A percentile compares a stretch with the other conserved stretches of the same genome.
Conservation (phyloP, 208 protist species). For the Trypanosoma lewisi region DNA sequence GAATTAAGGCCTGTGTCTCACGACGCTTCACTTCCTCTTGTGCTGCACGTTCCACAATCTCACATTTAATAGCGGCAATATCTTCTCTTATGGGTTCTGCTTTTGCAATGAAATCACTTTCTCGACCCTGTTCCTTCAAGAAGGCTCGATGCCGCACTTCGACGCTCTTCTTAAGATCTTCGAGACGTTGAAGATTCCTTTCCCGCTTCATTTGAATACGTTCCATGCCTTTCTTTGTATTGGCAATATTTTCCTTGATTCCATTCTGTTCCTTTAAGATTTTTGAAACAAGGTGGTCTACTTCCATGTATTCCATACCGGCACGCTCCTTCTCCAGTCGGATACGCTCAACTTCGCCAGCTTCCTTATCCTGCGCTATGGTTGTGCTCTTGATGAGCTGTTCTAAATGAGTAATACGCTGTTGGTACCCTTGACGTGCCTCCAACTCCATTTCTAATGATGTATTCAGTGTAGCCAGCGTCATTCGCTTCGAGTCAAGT, state of each 20-base stretch:
- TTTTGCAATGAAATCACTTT: conserved; percentile 68
- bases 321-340: conserved; percentile 73
- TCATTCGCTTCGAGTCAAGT: conserved; percentile 80
- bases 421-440: conserved; percentile 64
- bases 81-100: conserved; percentile 49
- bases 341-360: conserved; percentile 58
- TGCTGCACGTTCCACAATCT: conserved; percentile 46
- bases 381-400: conserved; percentile 69
- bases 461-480: conserved; percentile 83
- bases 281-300: conserved; percentile 56
- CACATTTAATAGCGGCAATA: conserved; percentile 72
- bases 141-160: conserved; percentile 82
- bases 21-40: conserved; percentile 79
- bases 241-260: conserved; percentile 35
- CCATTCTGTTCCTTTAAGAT: conserved; percentile 40
- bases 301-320: conserved; percentile 41
- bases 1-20: conserved; percentile 61
- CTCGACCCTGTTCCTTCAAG: conserved; percentile 82
- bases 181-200: conserved; percentile 49
- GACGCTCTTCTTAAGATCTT: conserved; percentile 57
- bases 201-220: conserved; percentile 26
- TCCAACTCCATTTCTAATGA: conserved; percentile 80
- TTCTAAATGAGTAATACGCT: conserved; percentile 68
- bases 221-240: conserved; percentile 38
- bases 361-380: conserved; percentile 49